Evolutionary conservation across 2,329 filamentous ascomycete genomes (phyloP).

Genomic region (Beauveria medogensis): DNA sequence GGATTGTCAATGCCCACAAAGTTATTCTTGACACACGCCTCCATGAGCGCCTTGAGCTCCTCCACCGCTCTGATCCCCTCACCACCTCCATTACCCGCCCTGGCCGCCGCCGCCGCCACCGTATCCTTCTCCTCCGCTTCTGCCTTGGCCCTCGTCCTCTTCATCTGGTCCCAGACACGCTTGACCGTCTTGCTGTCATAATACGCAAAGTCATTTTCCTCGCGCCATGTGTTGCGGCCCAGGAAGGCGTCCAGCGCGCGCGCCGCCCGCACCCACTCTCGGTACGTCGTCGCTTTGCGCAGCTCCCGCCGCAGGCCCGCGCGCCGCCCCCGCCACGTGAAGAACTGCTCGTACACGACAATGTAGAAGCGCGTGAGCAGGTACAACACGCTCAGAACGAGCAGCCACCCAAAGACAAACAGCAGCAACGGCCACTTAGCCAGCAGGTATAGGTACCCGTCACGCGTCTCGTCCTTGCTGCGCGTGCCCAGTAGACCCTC

Average conservation of each 20-base stretch:
- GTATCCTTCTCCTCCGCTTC: constrained; percentile 36
- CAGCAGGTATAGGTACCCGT: constrained; percentile 82
- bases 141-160: constrained; percentile 51
- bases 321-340: constrained; percentile 79
- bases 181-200: constrained; percentile 83
- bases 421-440: constrained; percentile 88
- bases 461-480: constrained; percentile 83
- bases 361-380: constrained; percentile 81
- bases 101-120: neutral
- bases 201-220: constrained; percentile 68
- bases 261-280: constrained; percentile 76
- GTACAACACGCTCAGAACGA: constrained; percentile 63
- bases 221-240: constrained; percentile 73
- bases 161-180: constrained; percentile 69
- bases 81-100: constrained; percentile 26
- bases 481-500: constrained; percentile 43
- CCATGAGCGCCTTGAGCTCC: constrained; percentile 68
- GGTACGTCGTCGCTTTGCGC: constrained; percentile 64
- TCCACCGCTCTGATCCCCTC: constrained; percentile 50
- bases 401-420: constrained; percentile 72
- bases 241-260: constrained; percentile 72
- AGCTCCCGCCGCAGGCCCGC: constrained; percentile 64
- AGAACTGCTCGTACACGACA: constrained; percentile 80
- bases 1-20: constrained; percentile 94
- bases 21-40: constrained; percentile 95